A percentile compares a stretch with the other conserved stretches of the same genome.
Evolutionary conservation across 257 asterid species (phyloP).

Genomic region (Plantago ovata): DNA sequence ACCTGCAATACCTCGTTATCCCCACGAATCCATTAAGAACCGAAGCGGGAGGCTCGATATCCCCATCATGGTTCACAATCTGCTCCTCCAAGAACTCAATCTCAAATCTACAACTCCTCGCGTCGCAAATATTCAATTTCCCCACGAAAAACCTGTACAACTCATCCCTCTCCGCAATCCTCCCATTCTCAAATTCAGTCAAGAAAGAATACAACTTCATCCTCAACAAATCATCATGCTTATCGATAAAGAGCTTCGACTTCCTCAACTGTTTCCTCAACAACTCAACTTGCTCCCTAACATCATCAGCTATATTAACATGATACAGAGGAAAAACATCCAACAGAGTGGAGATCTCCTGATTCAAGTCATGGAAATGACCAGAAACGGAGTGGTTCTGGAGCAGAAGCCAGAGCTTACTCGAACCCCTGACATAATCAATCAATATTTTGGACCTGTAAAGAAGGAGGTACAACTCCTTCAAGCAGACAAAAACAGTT

Average conservation of each 20-base stretch:
- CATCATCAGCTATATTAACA: constrained; percentile 52
- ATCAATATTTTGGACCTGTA: constrained; percentile 77
- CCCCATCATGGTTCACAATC: constrained; percentile 74
- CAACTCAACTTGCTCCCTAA: constrained; percentile 63
- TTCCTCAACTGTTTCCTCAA: constrained; percentile 60
- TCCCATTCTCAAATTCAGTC: constrained; percentile 66
- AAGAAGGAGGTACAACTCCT: constrained; percentile 89
- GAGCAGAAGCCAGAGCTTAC: constrained; percentile 86
- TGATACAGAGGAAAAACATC: constrained; percentile 73
- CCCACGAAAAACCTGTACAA: constrained; percentile 49
- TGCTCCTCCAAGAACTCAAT: constrained; percentile 92
- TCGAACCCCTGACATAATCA: constrained; percentile 61
- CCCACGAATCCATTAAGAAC: constrained; percentile 76
- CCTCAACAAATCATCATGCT: constrained; percentile 54
- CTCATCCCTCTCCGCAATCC: constrained; percentile 43
- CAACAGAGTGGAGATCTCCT: constrained; percentile 76
- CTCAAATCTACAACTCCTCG: constrained; percentile 56
- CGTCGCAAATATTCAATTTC: constrained; percentile 48
- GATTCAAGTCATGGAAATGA: constrained; percentile 78
- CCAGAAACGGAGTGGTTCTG: constrained; percentile 71
- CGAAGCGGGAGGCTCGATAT: constrained; percentile 66
- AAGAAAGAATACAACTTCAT: constrained; percentile 58
- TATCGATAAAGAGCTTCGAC: constrained; percentile 46
- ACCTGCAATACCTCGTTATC: constrained; percentile 63
- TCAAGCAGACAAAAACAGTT: constrained; percentile 64